Conservation (phyloP, 2,329 filamentous ascomycete genomes). For the Boeremia exigua region DNA sequence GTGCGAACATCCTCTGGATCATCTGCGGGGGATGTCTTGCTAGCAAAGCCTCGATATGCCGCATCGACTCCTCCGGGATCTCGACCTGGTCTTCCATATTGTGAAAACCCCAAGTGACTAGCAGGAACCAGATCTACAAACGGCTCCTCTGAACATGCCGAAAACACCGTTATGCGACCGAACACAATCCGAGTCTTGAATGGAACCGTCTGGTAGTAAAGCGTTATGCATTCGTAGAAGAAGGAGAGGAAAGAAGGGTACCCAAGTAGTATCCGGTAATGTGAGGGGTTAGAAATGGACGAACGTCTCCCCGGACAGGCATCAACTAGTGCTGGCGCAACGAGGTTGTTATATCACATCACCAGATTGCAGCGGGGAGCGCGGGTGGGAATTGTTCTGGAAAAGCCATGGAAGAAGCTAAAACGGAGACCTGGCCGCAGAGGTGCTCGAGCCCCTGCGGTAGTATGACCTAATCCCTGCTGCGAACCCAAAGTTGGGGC, state of each 20-base stretch:
- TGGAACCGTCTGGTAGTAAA: slow-evolving; percentile 1
- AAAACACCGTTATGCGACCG: slow-evolving; percentile 14
- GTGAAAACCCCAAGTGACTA: slow-evolving; percentile 21
- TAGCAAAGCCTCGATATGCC: slow-evolving; percentile 46
- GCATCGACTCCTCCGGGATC: slow-evolving; percentile 47
- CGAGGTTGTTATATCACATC: slow-evolving; percentile 48
- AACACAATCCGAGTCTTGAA: slow-evolving; percentile 7
- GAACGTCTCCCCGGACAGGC: slow-evolving; percentile 40
- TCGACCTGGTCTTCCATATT: slow-evolving; percentile 45
- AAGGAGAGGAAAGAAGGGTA: slow-evolving; percentile 28
- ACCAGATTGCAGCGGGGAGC: slow-evolving; percentile 43
- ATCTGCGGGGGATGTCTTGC: slow-evolving; percentile 44
- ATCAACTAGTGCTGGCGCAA: slow-evolving; percentile 40
- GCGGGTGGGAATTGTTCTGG: slow-evolving; percentile 46
- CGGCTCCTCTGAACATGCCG: slow-evolving; percentile 29
- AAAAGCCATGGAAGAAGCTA: slow-evolving; percentile 47
- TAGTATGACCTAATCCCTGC: slow-evolving; percentile 35
- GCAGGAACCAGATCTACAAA: slow-evolving; percentile 11
- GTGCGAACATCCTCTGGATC: slow-evolving; percentile 47
- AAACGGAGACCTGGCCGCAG: slow-evolving; percentile 37
- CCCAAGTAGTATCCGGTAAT: slow-evolving; percentile 24
- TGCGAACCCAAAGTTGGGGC: slow-evolving; percentile 45
- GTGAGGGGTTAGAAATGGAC: slow-evolving; percentile 40
- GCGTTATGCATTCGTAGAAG: slow-evolving; percentile 4
- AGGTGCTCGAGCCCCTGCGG: slow-evolving; percentile 37